A percentile compares a stretch with the other conserved stretches of the same genome.
These are phyloP conservation scores for Leishmania amazonensis DNA, from an alignment of 208 protist species.

Conservation along the genomic window DNA sequence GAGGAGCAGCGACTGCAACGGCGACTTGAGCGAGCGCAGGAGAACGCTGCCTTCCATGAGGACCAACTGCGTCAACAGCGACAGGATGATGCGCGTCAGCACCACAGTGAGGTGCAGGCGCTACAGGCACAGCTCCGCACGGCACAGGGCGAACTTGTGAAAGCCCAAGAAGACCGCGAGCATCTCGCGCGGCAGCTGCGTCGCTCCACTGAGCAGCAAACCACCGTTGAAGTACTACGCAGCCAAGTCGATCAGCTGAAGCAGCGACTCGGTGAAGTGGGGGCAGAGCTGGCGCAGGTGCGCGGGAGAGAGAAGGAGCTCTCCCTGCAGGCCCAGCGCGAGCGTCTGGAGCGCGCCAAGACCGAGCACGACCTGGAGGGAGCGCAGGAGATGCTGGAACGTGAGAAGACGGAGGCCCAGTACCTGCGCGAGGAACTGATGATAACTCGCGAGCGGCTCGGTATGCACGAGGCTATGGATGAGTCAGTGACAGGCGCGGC, in stretches of 20 bases:
- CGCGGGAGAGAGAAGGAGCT: conserved; percentile 50
- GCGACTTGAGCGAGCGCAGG: conserved; percentile 54
- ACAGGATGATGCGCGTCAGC: conserved; percentile 40
- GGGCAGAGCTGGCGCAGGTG: conserved; percentile 48
- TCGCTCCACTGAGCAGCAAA: conserved; percentile 41
- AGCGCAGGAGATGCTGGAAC: conserved; percentile 25
- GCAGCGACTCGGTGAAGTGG: conserved; percentile 63
- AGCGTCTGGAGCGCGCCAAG: conserved; percentile 39
- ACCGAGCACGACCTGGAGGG: conserved; percentile 37
- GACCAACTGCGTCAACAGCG: conserved; percentile 56
- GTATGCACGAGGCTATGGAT: conserved; percentile 32
- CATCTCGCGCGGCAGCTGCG: conserved; percentile 45
- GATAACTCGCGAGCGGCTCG: conserved; percentile 42
- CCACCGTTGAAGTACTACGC: conserved; percentile 51
- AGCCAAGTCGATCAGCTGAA: conserved; percentile 52
- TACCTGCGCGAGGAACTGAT: conserved; percentile 51
- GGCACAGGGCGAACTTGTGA: conserved; percentile 30
- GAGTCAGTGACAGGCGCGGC: neutral
- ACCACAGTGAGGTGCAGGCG: conserved; percentile 38
- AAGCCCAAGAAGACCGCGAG: conserved; percentile 39
- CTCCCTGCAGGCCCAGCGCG: conserved; percentile 35
- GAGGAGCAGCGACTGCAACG: conserved; percentile 63
- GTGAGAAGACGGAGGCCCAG: conserved; percentile 28
- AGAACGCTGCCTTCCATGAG: conserved; percentile 43
- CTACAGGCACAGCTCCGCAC: conserved; percentile 52